Base-by-base conservation (phyloP, 2,329 filamentous ascomycete species). In the Fusarium domesticum region DNA sequence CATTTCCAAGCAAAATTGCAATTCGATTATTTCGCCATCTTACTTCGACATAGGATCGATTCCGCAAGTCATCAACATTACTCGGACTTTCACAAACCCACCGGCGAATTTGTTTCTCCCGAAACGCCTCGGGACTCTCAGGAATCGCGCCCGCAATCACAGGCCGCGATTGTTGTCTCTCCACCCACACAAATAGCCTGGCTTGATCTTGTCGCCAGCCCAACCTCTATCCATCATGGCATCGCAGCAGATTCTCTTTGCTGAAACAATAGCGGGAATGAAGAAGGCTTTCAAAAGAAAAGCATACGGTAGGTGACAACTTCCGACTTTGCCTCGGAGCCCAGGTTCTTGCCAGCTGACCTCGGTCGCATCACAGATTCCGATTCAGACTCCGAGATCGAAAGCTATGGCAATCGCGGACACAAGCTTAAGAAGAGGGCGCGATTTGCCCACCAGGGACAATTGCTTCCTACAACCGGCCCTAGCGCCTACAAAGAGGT, bases 401-500 rank as follows among this genome's bases (percentile, higher is more conserved):
- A 83, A 48, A 75, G 78, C 57, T 79, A 78, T 57, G 85, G 82
- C 45, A 90, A 90, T 66, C 83, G 87, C 61, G 86, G 85, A 49
- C 81, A 89, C 66, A 92, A 91, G 64, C 74, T 92, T 35, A 88
- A 90, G 72, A 86, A 82, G 65, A 78, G 81, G 57, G 83, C 87
- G 35, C 78, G 81, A 56, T 87, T 87, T 62, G 78, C 86, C 35
- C 83, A 80, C 57, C 76, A 83, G 60, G 86, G 86, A 46, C 82
- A 84, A 58, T 73, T 90, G 51, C 81, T 85, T 34, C 77, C 81
- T 18, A 77, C 82, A 1, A 77, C 76, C 19, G 85, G 84, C 3
- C 81, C 83, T 34, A 77, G 81, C 55, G 77, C 80, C 11, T 89
- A 89, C 69, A 85, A 81, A 67, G 83, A 87, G 77, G 87, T 85